Evolutionary conservation across 768 basidiomycete genomes (phyloP).

Genomic region (Kwoniella sp.): DNA sequence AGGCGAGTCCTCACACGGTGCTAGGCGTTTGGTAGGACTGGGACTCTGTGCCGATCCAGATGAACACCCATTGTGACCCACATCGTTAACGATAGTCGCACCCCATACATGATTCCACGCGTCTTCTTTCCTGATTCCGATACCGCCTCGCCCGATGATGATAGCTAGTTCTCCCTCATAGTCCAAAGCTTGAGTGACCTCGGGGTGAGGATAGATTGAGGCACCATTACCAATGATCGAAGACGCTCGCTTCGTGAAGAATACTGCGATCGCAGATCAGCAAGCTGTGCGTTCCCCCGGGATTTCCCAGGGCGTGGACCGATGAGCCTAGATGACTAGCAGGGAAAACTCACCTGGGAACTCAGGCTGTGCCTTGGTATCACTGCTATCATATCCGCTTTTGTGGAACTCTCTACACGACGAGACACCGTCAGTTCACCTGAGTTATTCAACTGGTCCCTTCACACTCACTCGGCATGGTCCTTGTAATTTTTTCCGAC

Average conservation of each 20-base stretch:
- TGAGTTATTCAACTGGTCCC: neutral
- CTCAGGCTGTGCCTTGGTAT: constrained; percentile 41
- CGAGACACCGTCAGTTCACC: neutral
- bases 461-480: constrained; percentile 31
- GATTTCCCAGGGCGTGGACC: no score
- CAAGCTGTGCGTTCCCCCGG: neutral
- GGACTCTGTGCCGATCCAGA: no score
- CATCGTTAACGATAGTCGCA: constrained; percentile 40
- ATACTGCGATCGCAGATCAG: constrained; percentile 22
- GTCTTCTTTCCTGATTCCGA: constrained; percentile 42
- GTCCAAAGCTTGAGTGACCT: constrained; percentile 42
- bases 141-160: constrained; percentile 47
- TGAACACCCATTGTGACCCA: no score
- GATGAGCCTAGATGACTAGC: no score
- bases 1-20: no score
- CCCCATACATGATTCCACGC: constrained; percentile 52
- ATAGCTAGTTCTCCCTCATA: constrained; percentile 53
- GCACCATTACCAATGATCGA: constrained; percentile 42
- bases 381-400: constrained; percentile 37
- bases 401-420: constrained; percentile 33
- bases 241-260: constrained; percentile 52
- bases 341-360: constrained; percentile 27
- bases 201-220: constrained; percentile 44
- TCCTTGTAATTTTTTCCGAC: constrained; percentile 50
- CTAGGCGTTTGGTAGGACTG: no score